Evolutionary conservation across 2,329 filamentous ascomycete species (phyloP).

Genomic region (Fusarium sp.): DNA sequence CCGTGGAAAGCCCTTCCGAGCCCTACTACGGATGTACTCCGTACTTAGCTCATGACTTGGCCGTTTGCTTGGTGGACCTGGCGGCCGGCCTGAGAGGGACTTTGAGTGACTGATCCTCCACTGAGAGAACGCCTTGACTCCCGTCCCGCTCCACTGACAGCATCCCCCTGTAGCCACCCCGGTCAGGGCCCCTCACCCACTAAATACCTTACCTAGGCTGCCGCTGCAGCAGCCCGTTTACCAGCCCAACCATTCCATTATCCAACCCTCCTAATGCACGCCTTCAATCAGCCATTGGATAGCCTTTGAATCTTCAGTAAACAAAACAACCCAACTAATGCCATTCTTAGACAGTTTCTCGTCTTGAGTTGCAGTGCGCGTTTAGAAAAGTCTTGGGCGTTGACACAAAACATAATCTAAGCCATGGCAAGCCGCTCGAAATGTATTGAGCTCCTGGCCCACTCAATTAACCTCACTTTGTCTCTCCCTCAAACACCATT

Average conservation of each 20-base stretch:
- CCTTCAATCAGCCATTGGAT: conserved; percentile 12
- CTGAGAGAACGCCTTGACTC: conserved; percentile 29
- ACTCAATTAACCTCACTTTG: conserved; percentile 20
- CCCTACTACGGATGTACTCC: conserved; percentile 16
- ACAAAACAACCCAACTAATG: background rate
- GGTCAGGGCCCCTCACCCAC: conserved; percentile 20
- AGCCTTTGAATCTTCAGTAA: conserved; percentile 1
- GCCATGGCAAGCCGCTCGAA: background rate
- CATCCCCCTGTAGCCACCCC: conserved; percentile 20
- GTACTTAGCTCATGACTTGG: conserved; percentile 22
- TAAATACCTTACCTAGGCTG: conserved; percentile 19
- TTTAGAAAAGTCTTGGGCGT: conserved; percentile 18
- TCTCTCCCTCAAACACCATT: conserved; percentile 32
- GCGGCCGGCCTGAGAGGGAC: conserved; percentile 24
- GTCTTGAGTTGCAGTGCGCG: background rate
- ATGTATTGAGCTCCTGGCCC: conserved; percentile 26
- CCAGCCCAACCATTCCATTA: conserved; percentile 21
- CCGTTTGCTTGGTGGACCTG: conserved; percentile 30
- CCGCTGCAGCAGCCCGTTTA: conserved; percentile 25
- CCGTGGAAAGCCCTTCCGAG: background rate
- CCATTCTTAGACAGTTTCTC: background rate
- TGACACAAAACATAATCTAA: conserved; percentile 9
- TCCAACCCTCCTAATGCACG: conserved; percentile 12
- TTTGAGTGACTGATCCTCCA: conserved; percentile 30
- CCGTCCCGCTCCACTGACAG: conserved; percentile 40